Evolutionary conservation across 345 rosid species (phyloP), one percentile per base, ranked within the genome.

Genomic region (Eucalyptus guilfoylei): DNA sequence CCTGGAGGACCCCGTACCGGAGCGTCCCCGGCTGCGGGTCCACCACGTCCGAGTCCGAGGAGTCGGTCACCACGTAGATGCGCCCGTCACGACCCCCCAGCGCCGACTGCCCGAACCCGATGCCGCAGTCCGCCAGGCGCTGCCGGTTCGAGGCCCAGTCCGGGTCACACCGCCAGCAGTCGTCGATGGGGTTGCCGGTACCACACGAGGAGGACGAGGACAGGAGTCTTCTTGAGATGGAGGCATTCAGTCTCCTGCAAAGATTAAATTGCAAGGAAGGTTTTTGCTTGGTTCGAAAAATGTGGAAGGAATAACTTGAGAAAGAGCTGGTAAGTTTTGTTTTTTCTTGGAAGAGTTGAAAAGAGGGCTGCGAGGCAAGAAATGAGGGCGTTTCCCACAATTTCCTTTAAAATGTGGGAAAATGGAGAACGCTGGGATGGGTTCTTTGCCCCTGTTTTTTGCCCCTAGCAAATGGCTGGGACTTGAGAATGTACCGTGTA

Each of bases 21-120:
- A 98, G 97, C 2, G 99, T 98, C 17, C 99, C 99, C 1, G 99
- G 99, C 2, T 91, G 91, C 3, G 99, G 99, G 92, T 96, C 92
- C 2, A 96, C 94, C 1, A 97, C 90, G 92, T 98, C 93, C 19
- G 47, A 47, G 93, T 98, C 99, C 52, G 99, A 98, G 54, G 99
- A 94, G 92, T 98, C 99, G 4, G 98, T 95, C 9, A 98, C 99
- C 37, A 94, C 91, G 89, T 98, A 98, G 94, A 96, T 93, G 81
- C 91, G 94, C 5, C 99, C 99, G 24, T 95, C 95, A 87, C 91
- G 94, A 2, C 99, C 99, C 21, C 99, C 99, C 2, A 95, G 91
- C 2, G 99, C 91, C 11, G 95, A 95, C 24, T 87, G 92, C 9
- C 94, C 99, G 86, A 98, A 98, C 11, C 99, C 99, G 44, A 98